Evolutionary conservation across 176 grass and related monocot species (phyloP).

Genomic region (Avena eriantha): DNA sequence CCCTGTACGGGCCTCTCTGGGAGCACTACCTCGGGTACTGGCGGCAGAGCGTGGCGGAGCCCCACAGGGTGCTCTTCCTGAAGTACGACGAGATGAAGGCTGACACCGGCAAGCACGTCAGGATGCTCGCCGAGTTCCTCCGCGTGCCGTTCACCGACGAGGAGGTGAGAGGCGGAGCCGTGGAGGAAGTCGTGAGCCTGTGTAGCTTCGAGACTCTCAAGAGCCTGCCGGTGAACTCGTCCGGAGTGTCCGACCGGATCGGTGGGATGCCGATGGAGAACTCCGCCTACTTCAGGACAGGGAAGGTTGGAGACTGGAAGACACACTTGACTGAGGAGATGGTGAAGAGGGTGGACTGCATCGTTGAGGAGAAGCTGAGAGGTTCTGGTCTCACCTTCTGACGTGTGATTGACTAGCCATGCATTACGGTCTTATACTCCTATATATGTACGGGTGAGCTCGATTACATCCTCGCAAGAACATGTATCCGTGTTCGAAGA

Average conservation of each 20-base stretch:
- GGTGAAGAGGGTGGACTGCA: not conserved
- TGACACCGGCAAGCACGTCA: not conserved
- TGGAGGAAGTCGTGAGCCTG: not conserved
- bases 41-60: not conserved
- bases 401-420: not conserved
- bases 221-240: constrained; percentile 2
- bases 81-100: constrained; percentile 35
- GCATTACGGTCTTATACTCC: not conserved
- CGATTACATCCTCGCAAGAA: not conserved
- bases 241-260: not conserved
- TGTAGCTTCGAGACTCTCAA: constrained; percentile 32
- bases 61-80: constrained; percentile 23
- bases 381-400: constrained; percentile 38
- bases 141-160: not conserved
- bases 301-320: constrained; percentile 10
- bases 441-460: not conserved
- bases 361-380: constrained; percentile 27
- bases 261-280: not conserved
- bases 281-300: not conserved
- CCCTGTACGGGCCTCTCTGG: not conserved
- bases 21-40: constrained; percentile 10
- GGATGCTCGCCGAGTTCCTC: constrained; percentile 29
- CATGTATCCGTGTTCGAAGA: constrained; percentile 2
- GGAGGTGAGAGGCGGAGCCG: not conserved
- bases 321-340: constrained; percentile 31